Conservation (phyloP, 129 eudicot genomes). For the Oenanthe sinensis region DNA sequence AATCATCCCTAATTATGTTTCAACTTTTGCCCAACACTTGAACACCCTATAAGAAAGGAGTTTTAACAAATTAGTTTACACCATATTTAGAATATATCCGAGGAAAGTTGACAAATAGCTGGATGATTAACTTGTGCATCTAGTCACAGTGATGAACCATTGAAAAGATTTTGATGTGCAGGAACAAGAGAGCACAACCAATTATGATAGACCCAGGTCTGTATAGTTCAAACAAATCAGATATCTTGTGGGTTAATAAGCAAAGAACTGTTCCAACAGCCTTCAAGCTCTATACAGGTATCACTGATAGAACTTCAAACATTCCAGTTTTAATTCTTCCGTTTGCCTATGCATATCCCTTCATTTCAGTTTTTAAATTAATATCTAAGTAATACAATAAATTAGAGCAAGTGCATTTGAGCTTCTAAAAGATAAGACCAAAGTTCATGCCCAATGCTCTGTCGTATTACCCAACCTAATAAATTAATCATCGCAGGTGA, state of each 20-base stretch:
- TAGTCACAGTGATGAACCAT: not conserved
- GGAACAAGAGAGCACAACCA: conserved; percentile 94
- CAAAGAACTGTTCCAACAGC: conserved; percentile 85
- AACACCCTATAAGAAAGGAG: not conserved
- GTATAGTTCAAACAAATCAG: conserved; percentile 64
- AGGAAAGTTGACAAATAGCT: not conserved
- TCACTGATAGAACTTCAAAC: not conserved
- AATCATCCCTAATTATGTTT: not conserved
- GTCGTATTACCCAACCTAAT: not conserved
- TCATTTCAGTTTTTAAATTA: not conserved
- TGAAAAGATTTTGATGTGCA: conserved; percentile 18
- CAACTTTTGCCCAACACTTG: not conserved
- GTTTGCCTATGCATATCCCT: not conserved
- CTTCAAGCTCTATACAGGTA: conserved; percentile 94
- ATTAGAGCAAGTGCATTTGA: conserved; percentile 2
- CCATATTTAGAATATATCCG: not conserved
- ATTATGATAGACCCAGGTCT: conserved; percentile 87
- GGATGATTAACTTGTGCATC: not conserved
- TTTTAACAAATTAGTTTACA: not conserved
- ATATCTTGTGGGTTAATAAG: conserved; percentile 81
- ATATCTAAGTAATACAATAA: no score
- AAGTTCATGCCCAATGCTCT: not conserved
- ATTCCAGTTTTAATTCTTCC: not conserved
- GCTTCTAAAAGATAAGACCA: not conserved
- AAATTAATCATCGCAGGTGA: not conserved